Evolutionary conservation across 495 filamentous ascomycete genomes (phyloP).

Genomic region (Hypoxylon lenormandii): DNA sequence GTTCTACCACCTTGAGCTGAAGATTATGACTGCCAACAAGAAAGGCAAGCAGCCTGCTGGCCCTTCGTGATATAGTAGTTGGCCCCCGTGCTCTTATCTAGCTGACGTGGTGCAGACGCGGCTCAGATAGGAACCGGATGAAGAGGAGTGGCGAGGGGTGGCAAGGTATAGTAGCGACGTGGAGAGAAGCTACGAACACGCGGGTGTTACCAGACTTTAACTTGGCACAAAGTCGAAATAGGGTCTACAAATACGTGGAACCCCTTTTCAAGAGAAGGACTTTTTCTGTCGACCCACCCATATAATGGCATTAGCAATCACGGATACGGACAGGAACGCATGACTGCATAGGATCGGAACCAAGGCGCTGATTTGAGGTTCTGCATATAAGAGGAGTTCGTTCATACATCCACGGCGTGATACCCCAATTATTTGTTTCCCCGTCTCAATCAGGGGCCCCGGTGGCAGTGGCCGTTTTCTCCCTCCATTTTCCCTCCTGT

Average conservation of each 20-base stretch:
- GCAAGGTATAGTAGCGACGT: constrained; percentile 3
- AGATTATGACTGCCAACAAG: constrained; percentile 66
- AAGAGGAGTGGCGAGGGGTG: neutral
- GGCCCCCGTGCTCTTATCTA: constrained; percentile 1
- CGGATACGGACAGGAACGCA: constrained; percentile 10
- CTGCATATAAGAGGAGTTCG: constrained; percentile 45
- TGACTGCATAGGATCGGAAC: constrained; percentile 21
- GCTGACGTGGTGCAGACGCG: constrained; percentile 44
- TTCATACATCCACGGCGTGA: constrained; percentile 39
- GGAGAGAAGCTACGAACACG: neutral
- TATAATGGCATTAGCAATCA: constrained; percentile 9
- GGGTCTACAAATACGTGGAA: neutral
- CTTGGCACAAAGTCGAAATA: neutral
- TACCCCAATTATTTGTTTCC: constrained; percentile 33
- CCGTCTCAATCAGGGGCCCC: constrained; percentile 3
- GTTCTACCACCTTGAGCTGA: constrained; percentile 70
- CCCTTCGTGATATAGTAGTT: constrained; percentile 8
- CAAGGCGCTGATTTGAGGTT: constrained; percentile 12
- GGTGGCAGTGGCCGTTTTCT: constrained; percentile 7
- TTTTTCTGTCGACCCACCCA: neutral
- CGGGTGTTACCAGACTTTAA: neutral
- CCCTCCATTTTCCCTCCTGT: neutral
- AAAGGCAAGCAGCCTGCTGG: constrained; percentile 58
- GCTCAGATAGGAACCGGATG: constrained; percentile 13
- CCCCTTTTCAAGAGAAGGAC: constrained; percentile 2